phyloP scores from a whole-genome alignment of 2,329 filamentous ascomycete genomes.

The Trichophyton rubrum region DNA sequence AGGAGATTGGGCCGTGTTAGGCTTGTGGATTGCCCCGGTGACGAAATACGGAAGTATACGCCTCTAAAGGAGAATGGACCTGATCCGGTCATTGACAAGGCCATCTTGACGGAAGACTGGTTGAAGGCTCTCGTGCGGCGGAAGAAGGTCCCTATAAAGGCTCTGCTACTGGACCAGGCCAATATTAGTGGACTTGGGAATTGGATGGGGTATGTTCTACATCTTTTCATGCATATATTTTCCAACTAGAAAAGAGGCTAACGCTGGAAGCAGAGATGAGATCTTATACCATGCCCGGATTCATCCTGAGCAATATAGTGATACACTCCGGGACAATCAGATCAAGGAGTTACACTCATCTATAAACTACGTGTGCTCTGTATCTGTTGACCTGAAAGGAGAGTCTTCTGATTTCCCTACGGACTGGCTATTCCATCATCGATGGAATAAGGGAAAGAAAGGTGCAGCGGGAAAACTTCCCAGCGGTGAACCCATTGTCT shows the following conservation, averaged over 20 bases:
- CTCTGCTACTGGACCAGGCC: slow-evolving; percentile 72
- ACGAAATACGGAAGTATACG: slow-evolving; percentile 59
- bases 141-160: slow-evolving; percentile 79
- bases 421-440: slow-evolving; percentile 76
- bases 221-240: background rate
- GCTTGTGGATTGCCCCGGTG: slow-evolving; percentile 66
- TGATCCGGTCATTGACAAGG: slow-evolving; percentile 74
- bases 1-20: slow-evolving; percentile 68
- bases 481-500: slow-evolving; percentile 71
- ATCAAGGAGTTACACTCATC: slow-evolving; percentile 58
- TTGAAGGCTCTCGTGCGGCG: slow-evolving; percentile 55
- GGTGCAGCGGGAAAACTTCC: slow-evolving; percentile 54
- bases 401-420: slow-evolving; percentile 76
- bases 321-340: slow-evolving; percentile 62
- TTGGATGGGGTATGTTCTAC: slow-evolving; percentile 60
- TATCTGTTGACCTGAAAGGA: slow-evolving; percentile 63
- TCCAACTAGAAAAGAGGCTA: background rate
- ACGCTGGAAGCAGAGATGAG: slow-evolving; percentile 52
- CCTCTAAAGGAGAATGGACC: slow-evolving; percentile 88
- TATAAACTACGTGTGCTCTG: slow-evolving; percentile 66
- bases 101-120: slow-evolving; percentile 65
- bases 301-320: slow-evolving; percentile 86
- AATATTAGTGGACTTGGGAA: slow-evolving; percentile 90
- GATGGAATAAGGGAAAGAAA: slow-evolving; percentile 84
- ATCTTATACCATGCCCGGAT: slow-evolving; percentile 78